phyloP scores from a whole-genome alignment of 1,284 basidiomycete species.

The Phellopilus nigrolimitatus region DNA sequence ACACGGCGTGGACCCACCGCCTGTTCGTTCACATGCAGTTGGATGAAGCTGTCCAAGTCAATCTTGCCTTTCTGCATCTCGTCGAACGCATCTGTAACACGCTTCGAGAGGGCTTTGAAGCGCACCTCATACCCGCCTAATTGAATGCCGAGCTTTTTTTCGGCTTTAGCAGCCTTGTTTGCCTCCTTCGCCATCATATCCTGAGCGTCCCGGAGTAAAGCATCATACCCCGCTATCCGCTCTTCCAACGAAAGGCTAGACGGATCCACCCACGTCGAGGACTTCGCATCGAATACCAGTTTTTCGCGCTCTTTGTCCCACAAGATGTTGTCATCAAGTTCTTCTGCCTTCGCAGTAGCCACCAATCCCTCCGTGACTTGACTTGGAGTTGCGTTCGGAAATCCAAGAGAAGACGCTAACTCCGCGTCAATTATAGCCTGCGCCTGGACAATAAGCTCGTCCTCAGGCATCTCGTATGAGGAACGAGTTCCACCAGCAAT shows the following conservation, averaged over 20 bases:
- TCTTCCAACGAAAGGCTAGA: constrained; percentile 50
- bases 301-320: constrained; percentile 65
- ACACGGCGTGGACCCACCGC: constrained; percentile 73
- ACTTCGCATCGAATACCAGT: constrained; percentile 58
- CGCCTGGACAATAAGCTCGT: constrained; percentile 74
- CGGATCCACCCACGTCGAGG: constrained; percentile 66
- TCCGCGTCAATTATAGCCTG: constrained; percentile 74
- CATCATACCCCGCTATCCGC: constrained; percentile 60
- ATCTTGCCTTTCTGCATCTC: constrained; percentile 63
- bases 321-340: constrained; percentile 49
- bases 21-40: constrained; percentile 66
- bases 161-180: constrained; percentile 75
- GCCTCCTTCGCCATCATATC: constrained; percentile 83
- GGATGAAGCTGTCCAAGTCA: constrained; percentile 75
- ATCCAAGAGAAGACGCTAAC: constrained; percentile 75
- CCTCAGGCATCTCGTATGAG: constrained; percentile 71
- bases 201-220: constrained; percentile 59
- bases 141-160: constrained; percentile 87
- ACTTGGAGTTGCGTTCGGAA: constrained; percentile 76
- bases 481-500: constrained; percentile 72
- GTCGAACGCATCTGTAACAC: constrained; percentile 64
- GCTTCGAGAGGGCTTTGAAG: constrained; percentile 63
- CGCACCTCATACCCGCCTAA: constrained; percentile 90
- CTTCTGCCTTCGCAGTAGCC: constrained; percentile 56
- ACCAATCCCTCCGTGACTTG: constrained; percentile 74